Conservation (phyloP, 1,139 yeast genomes). For the Debaryomyces sp. region DNA sequence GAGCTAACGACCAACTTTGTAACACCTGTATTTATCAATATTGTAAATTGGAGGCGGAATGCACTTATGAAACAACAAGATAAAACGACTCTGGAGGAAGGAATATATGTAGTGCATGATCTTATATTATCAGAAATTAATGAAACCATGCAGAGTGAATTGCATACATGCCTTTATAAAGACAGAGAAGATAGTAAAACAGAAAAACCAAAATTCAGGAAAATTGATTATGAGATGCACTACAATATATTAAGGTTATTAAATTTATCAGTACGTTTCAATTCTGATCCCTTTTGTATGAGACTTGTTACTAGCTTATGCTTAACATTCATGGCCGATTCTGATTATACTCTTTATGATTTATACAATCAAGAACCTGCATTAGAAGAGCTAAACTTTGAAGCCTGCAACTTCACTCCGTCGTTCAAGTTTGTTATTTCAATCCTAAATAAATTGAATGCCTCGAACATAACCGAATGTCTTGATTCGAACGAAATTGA, state of each 20-base stretch:
- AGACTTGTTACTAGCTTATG: constrained; percentile 3
- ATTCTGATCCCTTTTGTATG: not conserved
- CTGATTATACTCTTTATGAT: not conserved
- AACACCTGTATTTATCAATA: constrained; percentile 3
- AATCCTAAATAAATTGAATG: not conserved
- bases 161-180: not conserved
- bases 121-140: constrained; percentile 4
- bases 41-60: constrained; percentile 3
- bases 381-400: not conserved
- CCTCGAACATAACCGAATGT: not conserved
- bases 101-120: not conserved
- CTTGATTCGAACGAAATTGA: not conserved
- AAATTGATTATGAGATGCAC: constrained; percentile 14
- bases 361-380: not conserved
- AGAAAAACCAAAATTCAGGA: not conserved
- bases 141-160: not conserved
- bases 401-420: not conserved
- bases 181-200: not conserved
- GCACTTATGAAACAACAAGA: not conserved
- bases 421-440: not conserved
- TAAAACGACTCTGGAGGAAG: not conserved
- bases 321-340: constrained; percentile 4
- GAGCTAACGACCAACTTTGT: not conserved
- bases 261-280: constrained; percentile 8
- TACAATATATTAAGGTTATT: constrained; percentile 13